A percentile compares a stretch with the other conserved stretches of the same genome.
Conservation (phyloP, 768 basidiomycete species). For the Suillus clintonianus region DNA sequence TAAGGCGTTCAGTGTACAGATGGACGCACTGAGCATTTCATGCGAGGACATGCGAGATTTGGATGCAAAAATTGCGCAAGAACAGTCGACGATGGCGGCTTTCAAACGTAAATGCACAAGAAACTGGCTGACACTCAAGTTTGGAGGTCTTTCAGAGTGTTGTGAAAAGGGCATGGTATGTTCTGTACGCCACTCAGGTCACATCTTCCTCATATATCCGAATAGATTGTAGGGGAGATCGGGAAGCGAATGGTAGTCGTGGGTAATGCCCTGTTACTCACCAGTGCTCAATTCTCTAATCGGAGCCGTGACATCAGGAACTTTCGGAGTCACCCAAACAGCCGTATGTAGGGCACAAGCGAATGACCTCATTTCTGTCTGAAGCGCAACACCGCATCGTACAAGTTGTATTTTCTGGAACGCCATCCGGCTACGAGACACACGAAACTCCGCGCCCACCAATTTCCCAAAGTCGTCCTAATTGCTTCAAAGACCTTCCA, state of each 20-base stretch:
- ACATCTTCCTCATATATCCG: background rate
- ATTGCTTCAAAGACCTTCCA: constrained; percentile 4
- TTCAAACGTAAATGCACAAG: constrained; percentile 75
- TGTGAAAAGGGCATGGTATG: constrained; percentile 75
- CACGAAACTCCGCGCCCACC: background rate
- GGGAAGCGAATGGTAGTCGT: constrained; percentile 49
- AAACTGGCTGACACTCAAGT: constrained; percentile 80
- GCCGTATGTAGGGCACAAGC: background rate
- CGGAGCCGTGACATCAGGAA: background rate
- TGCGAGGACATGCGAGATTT: constrained; percentile 75
- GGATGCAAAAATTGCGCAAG: constrained; percentile 81
- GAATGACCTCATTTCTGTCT: background rate
- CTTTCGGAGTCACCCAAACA: background rate
- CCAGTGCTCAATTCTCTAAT: background rate
- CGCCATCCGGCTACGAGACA: background rate
- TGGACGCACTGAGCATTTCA: constrained; percentile 66
- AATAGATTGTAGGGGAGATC: constrained; percentile 49
- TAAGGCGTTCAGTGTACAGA: constrained; percentile 77
- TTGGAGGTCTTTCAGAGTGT: constrained; percentile 82
- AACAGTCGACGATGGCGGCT: constrained; percentile 79
- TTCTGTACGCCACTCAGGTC: background rate
- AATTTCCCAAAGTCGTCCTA: background rate
- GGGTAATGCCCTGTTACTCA: constrained; percentile 7
- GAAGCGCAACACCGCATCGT: constrained; percentile 1
- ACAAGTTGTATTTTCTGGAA: background rate